Conservation (phyloP, 148 eudicot genomes). For the Oxyria digyna region DNA sequence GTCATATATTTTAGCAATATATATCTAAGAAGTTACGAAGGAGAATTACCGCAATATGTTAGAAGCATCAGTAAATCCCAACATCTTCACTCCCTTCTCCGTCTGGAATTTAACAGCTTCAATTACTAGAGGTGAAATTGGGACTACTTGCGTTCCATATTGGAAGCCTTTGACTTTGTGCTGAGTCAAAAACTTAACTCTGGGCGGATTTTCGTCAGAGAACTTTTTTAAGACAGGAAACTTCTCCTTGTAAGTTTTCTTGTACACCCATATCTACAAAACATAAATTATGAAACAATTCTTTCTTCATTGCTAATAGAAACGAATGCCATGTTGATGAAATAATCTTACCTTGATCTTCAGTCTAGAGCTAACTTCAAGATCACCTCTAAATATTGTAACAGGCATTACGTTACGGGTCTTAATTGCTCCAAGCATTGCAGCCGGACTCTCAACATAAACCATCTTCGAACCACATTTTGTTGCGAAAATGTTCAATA, state of each 20-base stretch:
- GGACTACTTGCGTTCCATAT: slow-evolving; percentile 96
- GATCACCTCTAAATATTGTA: slow-evolving; percentile 83
- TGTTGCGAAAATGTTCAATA: slow-evolving; percentile 46
- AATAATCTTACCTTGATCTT: slow-evolving; percentile 58
- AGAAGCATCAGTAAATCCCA: slow-evolving; percentile 80
- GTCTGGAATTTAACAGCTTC: slow-evolving; percentile 94
- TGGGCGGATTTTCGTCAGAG: slow-evolving; percentile 91
- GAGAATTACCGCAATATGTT: slow-evolving; percentile 63
- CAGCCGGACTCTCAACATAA: slow-evolving; percentile 64
- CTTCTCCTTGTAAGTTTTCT: slow-evolving; percentile 86
- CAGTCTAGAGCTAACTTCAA: slow-evolving; percentile 63
- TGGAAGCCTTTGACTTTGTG: slow-evolving; percentile 93
- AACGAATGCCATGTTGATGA: too few relatives aligned
- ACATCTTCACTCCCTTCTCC: slow-evolving; percentile 89
- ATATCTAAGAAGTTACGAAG: not conserved
- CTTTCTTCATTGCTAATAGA: not conserved
- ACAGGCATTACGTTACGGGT: slow-evolving; percentile 86
- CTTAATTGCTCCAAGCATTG: slow-evolving; percentile 81
- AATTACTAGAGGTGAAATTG: slow-evolving; percentile 80
- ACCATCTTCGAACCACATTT: slow-evolving; percentile 50
- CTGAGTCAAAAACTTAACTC: slow-evolving; percentile 88
- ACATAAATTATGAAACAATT: not conserved
- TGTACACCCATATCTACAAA: slow-evolving; percentile 89
- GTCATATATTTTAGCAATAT: slow-evolving; percentile 1
- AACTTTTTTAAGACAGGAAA: slow-evolving; percentile 87